Evolutionary conservation across 345 rosid species (phyloP).

Genomic region (Linum tenue): DNA sequence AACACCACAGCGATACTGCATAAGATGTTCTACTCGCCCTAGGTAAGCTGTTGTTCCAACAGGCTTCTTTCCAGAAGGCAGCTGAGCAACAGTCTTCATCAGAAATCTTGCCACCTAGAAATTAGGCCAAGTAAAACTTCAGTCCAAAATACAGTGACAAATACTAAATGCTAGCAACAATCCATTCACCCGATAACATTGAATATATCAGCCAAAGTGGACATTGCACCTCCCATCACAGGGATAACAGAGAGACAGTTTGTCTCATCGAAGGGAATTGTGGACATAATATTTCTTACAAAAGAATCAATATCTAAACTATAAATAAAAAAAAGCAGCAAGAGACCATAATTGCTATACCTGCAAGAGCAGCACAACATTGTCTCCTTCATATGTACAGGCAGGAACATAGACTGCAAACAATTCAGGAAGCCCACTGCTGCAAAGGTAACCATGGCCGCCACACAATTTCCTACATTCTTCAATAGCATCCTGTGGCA

Average conservation of each 20-base stretch:
- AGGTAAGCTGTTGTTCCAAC: constrained; percentile 84
- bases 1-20: constrained; percentile 61
- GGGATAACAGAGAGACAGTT: no score
- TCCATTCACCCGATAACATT: no score
- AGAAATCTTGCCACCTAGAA: constrained; percentile 90
- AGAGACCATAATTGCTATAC: constrained; percentile 22
- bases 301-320: no score
- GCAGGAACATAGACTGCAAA: constrained; percentile 94
- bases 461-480: constrained; percentile 98
- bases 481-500: constrained; percentile 84
- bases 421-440: constrained; percentile 96
- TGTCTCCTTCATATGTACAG: constrained; percentile 99
- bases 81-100: constrained; percentile 84
- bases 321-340: neutral
- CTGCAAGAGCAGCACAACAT: constrained; percentile 81
- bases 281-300: no score
- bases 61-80: constrained; percentile 76
- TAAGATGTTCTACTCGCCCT: constrained; percentile 56
- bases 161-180: no score
- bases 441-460: constrained; percentile 91
- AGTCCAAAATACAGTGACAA: constrained; percentile 1
- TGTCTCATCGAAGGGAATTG: no score
- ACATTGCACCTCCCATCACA: no score
- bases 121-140: constrained; percentile 3
- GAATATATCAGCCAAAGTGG: no score